Base-by-base conservation (phyloP, 2,329 filamentous ascomycete genomes). In the Aureobasidium mangrovei region DNA sequence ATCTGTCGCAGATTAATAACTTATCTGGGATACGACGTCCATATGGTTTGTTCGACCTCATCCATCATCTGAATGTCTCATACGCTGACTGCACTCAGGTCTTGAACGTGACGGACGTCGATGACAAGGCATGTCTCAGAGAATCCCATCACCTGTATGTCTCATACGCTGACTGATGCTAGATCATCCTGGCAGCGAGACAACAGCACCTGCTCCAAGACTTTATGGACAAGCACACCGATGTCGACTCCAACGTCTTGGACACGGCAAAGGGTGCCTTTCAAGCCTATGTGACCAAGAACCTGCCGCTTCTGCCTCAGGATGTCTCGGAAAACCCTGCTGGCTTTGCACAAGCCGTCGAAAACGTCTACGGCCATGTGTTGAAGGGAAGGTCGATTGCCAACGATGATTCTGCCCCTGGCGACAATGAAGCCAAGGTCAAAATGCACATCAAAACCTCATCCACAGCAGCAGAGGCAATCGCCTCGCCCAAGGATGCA, bases 361-460 rank as follows among this genome's bases (percentile, higher is more conserved):
- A 76, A 40, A 72, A 76, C 58, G 69, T 69, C 24, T 84, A 84
- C 64, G 74, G 72, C 41, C 70, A 72, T 56, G 74, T 84, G 4
- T 67, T 83, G 47, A 71, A 72, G 42, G 80, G 80, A 4, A 76
- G 78, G 56, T 70, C 77, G 3, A 59, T 82, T n/a, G 74, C 75
- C 38, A 77, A 77, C 5, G 74, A 76, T 41, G 70, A 70, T 28
- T 74, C 74, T 47, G 64, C 71, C 18, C 77, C 86, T 0, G 81
- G 85, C 5, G 89, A 95, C 63, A 82, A 83, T 54, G 87, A 94
- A 67, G 88, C 88, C 10, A 95, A 95, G 73, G 72, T 88, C 60
- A 94, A 91, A 72, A 94, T 95, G 88, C 88, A 95, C 64, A 79
- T 94, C 58, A 83, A 81, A 59, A 84, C 81, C 0, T 75, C 76